Evolutionary conservation across 441 rosid species (phyloP).

Genomic region (Adansonia madagascariensis): DNA sequence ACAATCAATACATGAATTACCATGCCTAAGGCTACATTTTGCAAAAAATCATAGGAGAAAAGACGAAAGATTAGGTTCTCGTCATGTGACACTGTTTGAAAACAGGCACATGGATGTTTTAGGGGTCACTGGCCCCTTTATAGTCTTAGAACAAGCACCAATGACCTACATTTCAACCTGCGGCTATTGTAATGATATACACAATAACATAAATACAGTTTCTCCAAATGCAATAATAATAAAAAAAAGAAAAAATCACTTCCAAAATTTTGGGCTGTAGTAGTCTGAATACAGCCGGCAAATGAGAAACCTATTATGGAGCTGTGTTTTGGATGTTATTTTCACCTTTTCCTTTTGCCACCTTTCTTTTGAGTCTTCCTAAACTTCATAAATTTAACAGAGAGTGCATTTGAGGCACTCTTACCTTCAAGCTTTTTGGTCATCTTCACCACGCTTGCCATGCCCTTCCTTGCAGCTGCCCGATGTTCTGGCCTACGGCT

Average conservation of each 20-base stretch:
- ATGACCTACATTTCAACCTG: not conserved
- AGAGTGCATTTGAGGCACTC: conserved; percentile 62
- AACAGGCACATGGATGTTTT: not conserved
- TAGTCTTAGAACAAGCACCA: not conserved
- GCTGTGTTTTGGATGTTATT: not conserved
- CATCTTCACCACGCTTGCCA: conserved; percentile 78
- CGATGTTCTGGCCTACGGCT: conserved; percentile 85
- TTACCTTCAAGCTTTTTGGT: conserved; percentile 82
- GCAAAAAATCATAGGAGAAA: no score
- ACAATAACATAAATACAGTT: not conserved
- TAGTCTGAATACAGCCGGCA: not conserved
- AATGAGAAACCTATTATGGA: not conserved
- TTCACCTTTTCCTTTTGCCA: conserved; percentile 35
- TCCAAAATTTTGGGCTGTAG: not conserved
- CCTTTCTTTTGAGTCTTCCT: conserved; percentile 49
- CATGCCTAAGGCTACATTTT: no score
- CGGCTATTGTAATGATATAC: not conserved
- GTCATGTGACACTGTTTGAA: not conserved
- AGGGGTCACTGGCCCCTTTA: not conserved
- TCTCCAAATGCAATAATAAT: not conserved
- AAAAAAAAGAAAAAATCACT: not conserved
- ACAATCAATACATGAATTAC: no score
- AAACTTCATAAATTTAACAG: conserved; percentile 42
- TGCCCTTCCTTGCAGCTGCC: conserved; percentile 89
- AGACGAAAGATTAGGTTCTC: no score